phyloP scores from a whole-genome alignment of 768 basidiomycete species.

The Suillus tomentosus region DNA sequence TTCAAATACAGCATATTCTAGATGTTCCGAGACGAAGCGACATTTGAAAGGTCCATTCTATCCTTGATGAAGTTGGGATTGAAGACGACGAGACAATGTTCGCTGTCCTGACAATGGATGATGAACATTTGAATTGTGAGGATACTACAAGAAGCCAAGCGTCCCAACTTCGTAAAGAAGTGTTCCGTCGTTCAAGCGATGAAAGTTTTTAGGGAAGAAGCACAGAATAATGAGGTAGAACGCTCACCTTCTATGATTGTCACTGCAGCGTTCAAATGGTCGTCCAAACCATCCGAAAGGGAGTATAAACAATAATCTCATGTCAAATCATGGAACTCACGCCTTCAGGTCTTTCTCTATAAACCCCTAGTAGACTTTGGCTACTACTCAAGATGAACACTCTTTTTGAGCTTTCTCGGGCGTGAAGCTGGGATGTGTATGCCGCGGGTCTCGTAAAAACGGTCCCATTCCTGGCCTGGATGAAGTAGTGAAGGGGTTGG shows the following conservation, averaged over 20 bases:
- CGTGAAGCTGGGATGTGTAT: neutral
- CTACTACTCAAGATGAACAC: neutral
- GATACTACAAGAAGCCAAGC: neutral
- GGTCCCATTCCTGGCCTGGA: neutral
- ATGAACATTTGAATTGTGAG: neutral
- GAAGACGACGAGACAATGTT: neutral
- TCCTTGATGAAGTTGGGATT: neutral
- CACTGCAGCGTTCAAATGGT: neutral
- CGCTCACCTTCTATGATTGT: neutral
- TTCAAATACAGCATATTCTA: neutral
- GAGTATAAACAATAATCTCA: neutral
- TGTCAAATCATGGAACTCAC: neutral
- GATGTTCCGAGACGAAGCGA: neutral
- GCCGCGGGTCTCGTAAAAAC: neutral
- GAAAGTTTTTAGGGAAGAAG: neutral
- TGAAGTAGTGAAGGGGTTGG: slow-evolving; percentile 23
- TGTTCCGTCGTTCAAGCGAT: neutral
- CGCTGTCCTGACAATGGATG: neutral
- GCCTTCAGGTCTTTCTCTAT: neutral
- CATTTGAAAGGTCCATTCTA: neutral
- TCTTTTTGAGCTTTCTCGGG: neutral
- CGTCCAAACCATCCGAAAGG: neutral
- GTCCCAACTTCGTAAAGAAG: neutral
- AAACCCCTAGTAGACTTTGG: neutral
- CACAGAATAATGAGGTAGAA: neutral